A percentile compares a stretch with the other conserved stretches of the same genome.
phyloP scores from a whole-genome alignment of 2,329 filamentous ascomycete species.

The Curvularia eragrostidis region DNA sequence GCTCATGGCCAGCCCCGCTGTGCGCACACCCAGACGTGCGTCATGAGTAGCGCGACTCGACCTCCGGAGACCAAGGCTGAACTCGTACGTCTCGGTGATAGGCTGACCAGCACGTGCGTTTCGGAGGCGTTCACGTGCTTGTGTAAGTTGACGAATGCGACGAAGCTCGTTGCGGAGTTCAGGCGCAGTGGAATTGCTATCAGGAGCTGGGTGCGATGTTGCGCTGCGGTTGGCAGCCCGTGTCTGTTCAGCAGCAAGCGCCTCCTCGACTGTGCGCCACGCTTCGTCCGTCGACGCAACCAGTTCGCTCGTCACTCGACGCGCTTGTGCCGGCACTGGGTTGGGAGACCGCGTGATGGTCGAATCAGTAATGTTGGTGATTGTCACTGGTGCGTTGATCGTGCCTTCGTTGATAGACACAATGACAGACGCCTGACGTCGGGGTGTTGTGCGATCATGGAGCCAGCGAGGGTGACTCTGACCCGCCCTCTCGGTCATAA shows the following conservation, averaged over 20 bases:
- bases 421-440: constrained; percentile 51
- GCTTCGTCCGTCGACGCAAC: constrained; percentile 50
- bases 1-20: constrained; percentile 58
- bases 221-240: constrained; percentile 27
- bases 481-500: constrained; percentile 28
- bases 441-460: constrained; percentile 38
- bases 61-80: constrained; percentile 35
- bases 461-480: constrained; percentile 25
- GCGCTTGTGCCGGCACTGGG: constrained; percentile 41
- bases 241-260: constrained; percentile 50
- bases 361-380: constrained; percentile 39
- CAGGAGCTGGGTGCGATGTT: constrained; percentile 18
- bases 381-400: constrained; percentile 28
- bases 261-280: constrained; percentile 58
- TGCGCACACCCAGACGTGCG: constrained; percentile 51
- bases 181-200: constrained; percentile 33
- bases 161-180: constrained; percentile 45
- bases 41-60: constrained; percentile 36
- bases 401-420: constrained; percentile 43
- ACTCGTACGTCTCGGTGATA: constrained; percentile 33
- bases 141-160: constrained; percentile 46
- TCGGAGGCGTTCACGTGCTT: constrained; percentile 48
- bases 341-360: constrained; percentile 42
- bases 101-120: constrained; percentile 40
- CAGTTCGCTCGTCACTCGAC: constrained; percentile 39